These are phyloP conservation scores for Suhomyces panamericanus DNA, from an alignment of 1,139 yeast species.

Conservation along the genomic window DNA sequence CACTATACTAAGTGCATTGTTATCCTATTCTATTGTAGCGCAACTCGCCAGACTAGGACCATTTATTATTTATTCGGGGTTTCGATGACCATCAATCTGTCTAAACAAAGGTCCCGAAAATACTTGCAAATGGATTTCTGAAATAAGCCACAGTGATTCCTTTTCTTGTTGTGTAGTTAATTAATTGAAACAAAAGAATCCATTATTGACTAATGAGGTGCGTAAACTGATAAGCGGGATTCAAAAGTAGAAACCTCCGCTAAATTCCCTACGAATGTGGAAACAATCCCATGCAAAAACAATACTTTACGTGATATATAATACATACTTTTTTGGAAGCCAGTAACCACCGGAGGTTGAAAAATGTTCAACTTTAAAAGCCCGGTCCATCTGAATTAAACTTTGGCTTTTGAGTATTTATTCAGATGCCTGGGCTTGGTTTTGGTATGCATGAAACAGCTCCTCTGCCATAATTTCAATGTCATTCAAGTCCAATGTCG, in stretches of 20 bases:
- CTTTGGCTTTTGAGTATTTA: background rate
- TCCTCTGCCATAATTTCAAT: slow-evolving; percentile 58
- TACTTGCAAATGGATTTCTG: no score
- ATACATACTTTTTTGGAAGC: background rate
- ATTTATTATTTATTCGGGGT: background rate
- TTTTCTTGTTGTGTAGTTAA: background rate
- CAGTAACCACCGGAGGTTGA: no score
- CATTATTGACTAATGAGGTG: background rate
- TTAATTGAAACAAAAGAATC: background rate
- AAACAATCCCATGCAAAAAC: no score
- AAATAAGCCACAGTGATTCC: background rate
- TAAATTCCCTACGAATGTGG: no score
- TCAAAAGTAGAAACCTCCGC: background rate
- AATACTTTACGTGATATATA: no score
- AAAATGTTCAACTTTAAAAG: background rate
- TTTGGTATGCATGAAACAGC: slow-evolving; percentile 33
- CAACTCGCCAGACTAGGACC: background rate
- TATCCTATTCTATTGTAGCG: background rate
- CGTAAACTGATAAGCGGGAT: background rate
- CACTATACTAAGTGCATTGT: no score
- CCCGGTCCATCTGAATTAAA: background rate
- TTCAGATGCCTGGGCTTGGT: background rate
- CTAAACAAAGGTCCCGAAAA: background rate
- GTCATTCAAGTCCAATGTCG: slow-evolving; percentile 45
- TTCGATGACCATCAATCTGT: background rate